Percentiles rank a stretch among this genome's conserved stretches.
Evolutionary conservation across 345 rosid species (phyloP).

Genomic region (Moricandia arvensis): DNA sequence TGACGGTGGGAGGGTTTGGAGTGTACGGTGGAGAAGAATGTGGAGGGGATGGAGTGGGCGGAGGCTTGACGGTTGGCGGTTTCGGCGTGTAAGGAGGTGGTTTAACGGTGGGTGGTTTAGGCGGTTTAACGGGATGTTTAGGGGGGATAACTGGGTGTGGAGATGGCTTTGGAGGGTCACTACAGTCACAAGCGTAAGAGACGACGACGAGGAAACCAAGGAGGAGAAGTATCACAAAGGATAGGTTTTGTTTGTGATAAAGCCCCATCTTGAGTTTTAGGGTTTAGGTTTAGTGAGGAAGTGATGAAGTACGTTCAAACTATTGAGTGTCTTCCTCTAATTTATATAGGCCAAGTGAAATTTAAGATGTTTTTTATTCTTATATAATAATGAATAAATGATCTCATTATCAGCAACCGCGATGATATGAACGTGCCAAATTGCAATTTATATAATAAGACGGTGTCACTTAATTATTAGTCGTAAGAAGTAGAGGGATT

Average conservation of each 20-base stretch:
- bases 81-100: neutral
- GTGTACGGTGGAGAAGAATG: neutral
- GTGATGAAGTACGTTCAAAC: conserved; percentile 19
- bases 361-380: neutral
- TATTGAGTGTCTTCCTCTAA: neutral
- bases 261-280: conserved; percentile 24
- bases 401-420: conserved; percentile 16
- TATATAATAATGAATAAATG: neutral
- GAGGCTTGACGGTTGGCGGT: conserved; percentile 28
- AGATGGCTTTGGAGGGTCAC: conserved; percentile 33
- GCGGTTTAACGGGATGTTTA: neutral
- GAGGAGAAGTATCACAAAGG: conserved; percentile 20
- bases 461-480: no score
- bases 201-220: neutral
- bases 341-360: conserved; percentile 12
- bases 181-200: conserved; percentile 35
- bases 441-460: neutral
- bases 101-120: conserved; percentile 38
- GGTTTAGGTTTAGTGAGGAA: neutral
- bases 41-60: conserved; percentile 36
- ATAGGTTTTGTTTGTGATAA: conserved; percentile 23
- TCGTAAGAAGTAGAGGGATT: no score
- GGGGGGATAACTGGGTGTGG: conserved; percentile 36
- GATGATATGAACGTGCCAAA: conserved; percentile 30
- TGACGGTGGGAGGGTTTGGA: conserved; percentile 6